These are phyloP conservation scores for Xylaria palmicola DNA, from an alignment of 495 filamentous ascomycete genomes.

Conservation along the genomic window DNA sequence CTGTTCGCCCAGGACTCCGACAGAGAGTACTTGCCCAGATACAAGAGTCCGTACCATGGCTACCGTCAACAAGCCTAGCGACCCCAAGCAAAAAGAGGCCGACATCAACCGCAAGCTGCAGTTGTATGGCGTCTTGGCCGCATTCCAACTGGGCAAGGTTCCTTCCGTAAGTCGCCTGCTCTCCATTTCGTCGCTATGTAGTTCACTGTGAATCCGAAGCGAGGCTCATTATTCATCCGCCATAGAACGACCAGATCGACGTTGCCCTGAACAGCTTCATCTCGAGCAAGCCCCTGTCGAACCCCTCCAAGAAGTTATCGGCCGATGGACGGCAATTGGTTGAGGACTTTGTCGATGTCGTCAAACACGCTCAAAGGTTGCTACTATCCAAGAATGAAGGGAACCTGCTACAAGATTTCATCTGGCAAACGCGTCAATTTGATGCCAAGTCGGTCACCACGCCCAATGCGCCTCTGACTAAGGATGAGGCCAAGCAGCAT, in stretches of 20 bases:
- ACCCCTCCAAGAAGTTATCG: conserved; percentile 77
- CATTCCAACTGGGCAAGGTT: conserved; percentile 85
- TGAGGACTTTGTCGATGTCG: conserved; percentile 73
- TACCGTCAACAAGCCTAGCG: conserved; percentile 64
- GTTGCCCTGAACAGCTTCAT: conserved; percentile 85
- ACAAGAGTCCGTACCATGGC: conserved; percentile 26
- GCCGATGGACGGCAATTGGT: conserved; percentile 76
- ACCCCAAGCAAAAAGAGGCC: conserved; percentile 57
- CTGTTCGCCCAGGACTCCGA: not conserved
- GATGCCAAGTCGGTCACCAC: conserved; percentile 55
- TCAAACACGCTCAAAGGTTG: conserved; percentile 82
- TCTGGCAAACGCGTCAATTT: conserved; percentile 85
- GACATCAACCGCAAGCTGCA: conserved; percentile 94
- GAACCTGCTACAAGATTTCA: conserved; percentile 92
- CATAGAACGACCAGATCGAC: conserved; percentile 89
- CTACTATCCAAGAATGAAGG: conserved; percentile 95
- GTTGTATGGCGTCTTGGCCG: conserved; percentile 86
- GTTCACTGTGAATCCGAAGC: not conserved
- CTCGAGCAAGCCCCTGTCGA: conserved; percentile 60
- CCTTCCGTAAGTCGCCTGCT: conserved; percentile 67
- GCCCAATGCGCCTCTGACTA: conserved; percentile 67
- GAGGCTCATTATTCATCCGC: conserved; percentile 28
- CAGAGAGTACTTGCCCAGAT: not conserved
- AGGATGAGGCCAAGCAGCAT: conserved; percentile 75
- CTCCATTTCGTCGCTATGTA: not conserved